A percentile compares a stretch with the other conserved stretches of the same genome.
These are phyloP conservation scores for Pachyrhizus erosus DNA, from an alignment of 306 rosid species.

Conservation along the genomic window DNA sequence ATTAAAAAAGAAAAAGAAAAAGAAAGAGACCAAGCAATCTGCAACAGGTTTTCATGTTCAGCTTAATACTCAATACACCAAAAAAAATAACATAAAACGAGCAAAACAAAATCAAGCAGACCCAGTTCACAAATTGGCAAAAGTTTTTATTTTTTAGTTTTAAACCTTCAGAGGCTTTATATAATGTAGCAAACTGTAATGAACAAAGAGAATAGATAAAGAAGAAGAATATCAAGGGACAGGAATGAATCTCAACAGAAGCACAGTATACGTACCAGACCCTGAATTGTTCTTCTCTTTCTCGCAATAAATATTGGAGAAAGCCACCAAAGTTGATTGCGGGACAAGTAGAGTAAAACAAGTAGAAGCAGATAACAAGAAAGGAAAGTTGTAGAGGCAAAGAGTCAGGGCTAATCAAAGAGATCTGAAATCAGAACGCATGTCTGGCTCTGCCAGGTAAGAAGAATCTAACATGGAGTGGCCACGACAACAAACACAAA, in stretches of 20 bases:
- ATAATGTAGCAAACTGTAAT: neutral
- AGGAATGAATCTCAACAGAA: conserved; percentile 29
- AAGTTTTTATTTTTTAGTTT: neutral
- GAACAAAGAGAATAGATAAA: conserved; percentile 12
- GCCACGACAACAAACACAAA: conserved; percentile 49
- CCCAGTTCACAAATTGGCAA: neutral
- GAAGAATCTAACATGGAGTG: conserved; percentile 45
- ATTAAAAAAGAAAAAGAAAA: neutral
- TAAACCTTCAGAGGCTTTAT: neutral
- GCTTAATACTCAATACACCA: neutral
- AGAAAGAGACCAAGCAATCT: neutral
- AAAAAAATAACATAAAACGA: neutral
- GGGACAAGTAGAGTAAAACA: conserved; percentile 41
- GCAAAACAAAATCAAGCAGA: conserved; percentile 1
- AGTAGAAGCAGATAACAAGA: conserved; percentile 35
- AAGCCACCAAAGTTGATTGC: neutral
- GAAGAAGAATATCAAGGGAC: conserved; percentile 25
- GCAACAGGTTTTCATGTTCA: neutral
- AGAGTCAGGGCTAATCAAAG: conserved; percentile 12
- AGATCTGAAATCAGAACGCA: conserved; percentile 45
- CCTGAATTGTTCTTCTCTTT: neutral
- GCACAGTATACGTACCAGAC: conserved; percentile 35
- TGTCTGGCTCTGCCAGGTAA: conserved; percentile 37
- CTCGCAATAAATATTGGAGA: conserved; percentile 20
- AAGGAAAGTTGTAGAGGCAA: conserved; percentile 4